Evolutionary conservation across 768 basidiomycete species (phyloP), one percentile per base, ranked within the genome.

Genomic region (Psilocybe tampanensis): DNA sequence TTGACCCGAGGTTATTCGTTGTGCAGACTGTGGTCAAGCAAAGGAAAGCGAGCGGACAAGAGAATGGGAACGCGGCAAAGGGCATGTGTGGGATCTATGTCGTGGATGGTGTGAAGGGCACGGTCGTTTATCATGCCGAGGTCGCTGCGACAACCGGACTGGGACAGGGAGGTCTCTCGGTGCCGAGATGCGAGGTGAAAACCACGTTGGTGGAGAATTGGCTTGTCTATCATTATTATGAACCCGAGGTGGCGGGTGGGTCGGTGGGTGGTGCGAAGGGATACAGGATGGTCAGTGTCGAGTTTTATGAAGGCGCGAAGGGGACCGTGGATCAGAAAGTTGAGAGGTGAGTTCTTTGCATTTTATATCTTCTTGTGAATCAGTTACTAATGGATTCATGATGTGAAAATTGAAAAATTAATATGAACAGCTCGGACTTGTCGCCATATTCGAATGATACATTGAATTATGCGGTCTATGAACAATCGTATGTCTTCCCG

Each of bases 191-290:
- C 69, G 82, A 89, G 60, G 74, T 96, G 17, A 83, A 89, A 62
- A 84, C 85, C 18, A 72, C 76, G 2, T 74, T 98, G 52, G 79
- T 82, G 21, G 95, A 98, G 73, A 97, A 98, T 68, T 97, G 95
- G 95, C 69, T 98, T 43, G 89, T 94, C 8, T 96, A 94, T 72
- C 80, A 89, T 55, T 95, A 92, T 67, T 94, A 86, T 67, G 88
- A 92, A 50, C 81, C 77, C 12, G 80, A 83, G 19, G 70, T 74
- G 42, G 72, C 66, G 33, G 78, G 75, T 26, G 61, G 69, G 1
- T 81, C 70, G 41, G 73, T 70, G 21, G 79, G 78, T 21, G 63
- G 69, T 3, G 80, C 85, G 2, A 91, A 89, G 65, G 87, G 91
- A 0, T 84, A 88, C 66, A 78, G 85, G 48, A 72, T 96, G 47